Base-by-base conservation (phyloP, 169 alveolate genomes). In the Prorocentrum cordatum region DNA sequence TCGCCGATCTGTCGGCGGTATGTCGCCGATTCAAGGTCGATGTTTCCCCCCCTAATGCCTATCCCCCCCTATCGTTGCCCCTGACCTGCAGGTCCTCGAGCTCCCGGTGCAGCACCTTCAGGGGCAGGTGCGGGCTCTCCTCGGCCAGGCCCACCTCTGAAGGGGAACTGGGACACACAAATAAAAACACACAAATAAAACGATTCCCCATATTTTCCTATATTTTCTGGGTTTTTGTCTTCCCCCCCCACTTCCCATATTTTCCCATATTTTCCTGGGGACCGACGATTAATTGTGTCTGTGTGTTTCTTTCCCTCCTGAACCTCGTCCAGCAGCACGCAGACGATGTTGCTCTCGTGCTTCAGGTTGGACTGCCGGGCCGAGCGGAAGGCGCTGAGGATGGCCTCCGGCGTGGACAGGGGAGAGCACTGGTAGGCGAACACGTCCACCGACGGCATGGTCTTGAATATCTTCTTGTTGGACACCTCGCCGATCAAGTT, bases 81-180 rank as follows among this genome's bases (percentile, higher is more conserved):
- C n/a, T n/a, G n/a, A n/a, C n/a, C n/a, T n/a, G n/a, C 32, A 33
- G 3, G 79, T 36, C 87, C 87, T 77, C 87, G 24, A 77, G 32
- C 73, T 77, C 87, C 24, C 59, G 54, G 87, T 77, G 87, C 72
- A 77, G 18, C 31, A 50, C 83, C 66, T 84, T 84, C 54, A 84
- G 32, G 2, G 92, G 92, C 75, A 84, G 31, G 27, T 84, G 92
- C 26, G 92, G 92, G 54, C 85, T 68, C 31, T 84, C 92, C 75
- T 84, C 92, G 16, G 92, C 92, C 73, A 84, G 54, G 64, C 92
- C 92, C 31, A 84, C 92, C 75, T 84, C 92, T n/a, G n/a, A n/a
- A n/a, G n/a, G n/a, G n/a, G n/a, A n/a, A n/a, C n/a, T n/a, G n/a
- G n/a, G n/a, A n/a, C n/a, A n/a, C n/a, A n/a, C n/a, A n/a, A n/a